Evolutionary conservation across 352 stramenopile species (phyloP).

Genomic region (Phytophthora sp.): DNA sequence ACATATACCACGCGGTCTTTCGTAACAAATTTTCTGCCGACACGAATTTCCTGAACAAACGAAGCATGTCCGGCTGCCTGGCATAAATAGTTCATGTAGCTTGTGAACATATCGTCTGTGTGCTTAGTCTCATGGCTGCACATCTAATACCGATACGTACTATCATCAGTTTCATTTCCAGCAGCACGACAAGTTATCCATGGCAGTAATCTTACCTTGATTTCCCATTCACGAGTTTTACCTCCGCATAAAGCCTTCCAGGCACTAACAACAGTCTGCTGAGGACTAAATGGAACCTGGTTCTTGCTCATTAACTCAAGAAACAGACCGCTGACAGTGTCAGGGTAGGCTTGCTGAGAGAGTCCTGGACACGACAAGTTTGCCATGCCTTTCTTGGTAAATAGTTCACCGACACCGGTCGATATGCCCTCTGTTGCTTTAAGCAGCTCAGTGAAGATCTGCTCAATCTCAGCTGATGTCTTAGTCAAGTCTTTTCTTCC

Average conservation of each 20-base stretch:
- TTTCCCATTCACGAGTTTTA: conserved; percentile 11
- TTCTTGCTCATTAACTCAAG: conserved; percentile 23
- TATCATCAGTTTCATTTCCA: background rate
- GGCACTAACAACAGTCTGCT: background rate
- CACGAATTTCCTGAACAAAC: conserved; percentile 11
- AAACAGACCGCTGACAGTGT: conserved; percentile 15
- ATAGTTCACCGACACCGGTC: conserved; percentile 2
- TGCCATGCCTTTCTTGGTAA: conserved; percentile 10
- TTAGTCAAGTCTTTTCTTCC: background rate
- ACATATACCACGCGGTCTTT: conserved; percentile 16
- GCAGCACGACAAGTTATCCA: too few relatives aligned
- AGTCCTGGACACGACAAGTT: conserved; percentile 8
- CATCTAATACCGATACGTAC: conserved; percentile 4
- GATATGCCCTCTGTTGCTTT: conserved; percentile 4
- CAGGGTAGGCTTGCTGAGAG: background rate
- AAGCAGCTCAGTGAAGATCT: conserved; percentile 12
- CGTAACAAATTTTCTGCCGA: conserved; percentile 16
- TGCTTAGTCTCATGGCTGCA: conserved; percentile 2
- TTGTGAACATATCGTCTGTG: background rate
- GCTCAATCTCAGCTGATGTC: background rate
- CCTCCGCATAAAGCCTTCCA: conserved; percentile 9
- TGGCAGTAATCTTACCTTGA: conserved; percentile 18
- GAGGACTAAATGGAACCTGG: conserved; percentile 8
- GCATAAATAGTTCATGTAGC: conserved; percentile 17
- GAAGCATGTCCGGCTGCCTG: conserved; percentile 1